These are phyloP conservation scores for Rhizopus stolonifer DNA, from an alignment of 371 early-diverging fungal genomes.

Conservation along the genomic window DNA sequence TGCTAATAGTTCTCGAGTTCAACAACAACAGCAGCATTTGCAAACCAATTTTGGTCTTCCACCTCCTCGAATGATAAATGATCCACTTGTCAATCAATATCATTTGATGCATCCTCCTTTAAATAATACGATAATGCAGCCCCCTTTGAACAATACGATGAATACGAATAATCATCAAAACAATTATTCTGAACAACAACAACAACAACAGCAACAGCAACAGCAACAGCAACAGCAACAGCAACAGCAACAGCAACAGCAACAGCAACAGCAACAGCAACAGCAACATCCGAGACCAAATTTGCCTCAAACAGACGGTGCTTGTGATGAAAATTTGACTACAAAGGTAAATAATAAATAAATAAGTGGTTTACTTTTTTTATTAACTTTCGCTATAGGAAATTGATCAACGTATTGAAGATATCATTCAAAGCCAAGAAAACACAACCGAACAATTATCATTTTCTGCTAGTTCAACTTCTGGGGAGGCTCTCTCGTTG, in stretches of 20 bases:
- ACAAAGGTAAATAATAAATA: conserved; percentile 21
- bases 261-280: conserved; percentile 23
- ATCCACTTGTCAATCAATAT: conserved; percentile 20
- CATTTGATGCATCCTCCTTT: conserved; percentile 15
- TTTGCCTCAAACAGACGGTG: conserved; percentile 49
- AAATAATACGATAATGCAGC: background rate
- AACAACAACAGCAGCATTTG: conserved; percentile 5
- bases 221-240: background rate
- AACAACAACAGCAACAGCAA: background rate
- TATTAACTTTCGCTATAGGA: too few relatives aligned
- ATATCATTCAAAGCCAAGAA: conserved; percentile 13
- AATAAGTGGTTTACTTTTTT: background rate
- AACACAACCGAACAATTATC: conserved; percentile 1
- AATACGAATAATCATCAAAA: conserved; percentile 1
- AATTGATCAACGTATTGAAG: conserved; percentile 46
- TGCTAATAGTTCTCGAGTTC: conserved; percentile 11
- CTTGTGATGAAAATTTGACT: conserved; percentile 28
- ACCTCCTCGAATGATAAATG: conserved; percentile 17
- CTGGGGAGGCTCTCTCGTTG: conserved; percentile 36
- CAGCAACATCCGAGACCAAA: conserved; percentile 32
- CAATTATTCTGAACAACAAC: too few relatives aligned
- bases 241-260: conserved; percentile 5
- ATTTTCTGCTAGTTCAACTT: conserved; percentile 30
- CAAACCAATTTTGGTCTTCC: conserved; percentile 1
- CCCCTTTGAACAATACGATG: background rate